A percentile compares a stretch with the other conserved stretches of the same genome.
These are phyloP conservation scores for Crataegus laevigata DNA, from an alignment of 306 rosid genomes.

Conservation along the genomic window DNA sequence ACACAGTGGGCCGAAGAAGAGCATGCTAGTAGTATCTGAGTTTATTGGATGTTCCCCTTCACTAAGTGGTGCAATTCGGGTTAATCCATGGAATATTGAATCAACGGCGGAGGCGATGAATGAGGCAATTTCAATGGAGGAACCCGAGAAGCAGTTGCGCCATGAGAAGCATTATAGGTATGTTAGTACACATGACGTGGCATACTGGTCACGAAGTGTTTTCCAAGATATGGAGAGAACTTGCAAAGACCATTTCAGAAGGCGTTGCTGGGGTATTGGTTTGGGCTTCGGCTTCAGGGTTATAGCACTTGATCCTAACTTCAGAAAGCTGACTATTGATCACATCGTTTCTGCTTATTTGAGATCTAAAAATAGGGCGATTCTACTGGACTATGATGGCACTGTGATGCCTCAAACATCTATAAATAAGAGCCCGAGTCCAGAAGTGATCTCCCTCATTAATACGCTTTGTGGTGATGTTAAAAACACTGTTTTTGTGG, in stretches of 20 bases:
- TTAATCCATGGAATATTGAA: slow-evolving; percentile 65
- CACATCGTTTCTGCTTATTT: slow-evolving; percentile 39
- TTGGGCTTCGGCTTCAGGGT: slow-evolving; percentile 60
- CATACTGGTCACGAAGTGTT: slow-evolving; percentile 58
- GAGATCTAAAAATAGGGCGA: slow-evolving; percentile 46
- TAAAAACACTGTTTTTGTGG: slow-evolving; percentile 46
- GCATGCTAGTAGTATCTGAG: slow-evolving; percentile 61
- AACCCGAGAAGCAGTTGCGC: slow-evolving; percentile 53
- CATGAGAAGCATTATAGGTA: slow-evolving; percentile 64
- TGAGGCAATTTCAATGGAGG: slow-evolving; percentile 50
- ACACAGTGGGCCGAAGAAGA: slow-evolving; percentile 30
- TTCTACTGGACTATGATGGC: slow-evolving; percentile 58
- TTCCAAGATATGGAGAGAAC: slow-evolving; percentile 61
- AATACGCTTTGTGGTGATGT: slow-evolving; percentile 35
- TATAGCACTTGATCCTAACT: slow-evolving; percentile 55
- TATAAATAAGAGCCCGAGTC: slow-evolving; percentile 43
- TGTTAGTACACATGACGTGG: slow-evolving; percentile 60
- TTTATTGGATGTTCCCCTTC: slow-evolving; percentile 69
- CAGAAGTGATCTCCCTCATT: slow-evolving; percentile 33
- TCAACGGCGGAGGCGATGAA: slow-evolving; percentile 63
- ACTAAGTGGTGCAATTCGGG: slow-evolving; percentile 59
- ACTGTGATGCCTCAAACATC: slow-evolving; percentile 56
- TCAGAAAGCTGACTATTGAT: slow-evolving; percentile 45
- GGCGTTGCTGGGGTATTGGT: slow-evolving; percentile 65
- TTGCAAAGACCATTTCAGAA: slow-evolving; percentile 53